These are phyloP conservation scores for Stropharia rugosoannulata DNA, from an alignment of 768 basidiomycete species.

Conservation along the genomic window DNA sequence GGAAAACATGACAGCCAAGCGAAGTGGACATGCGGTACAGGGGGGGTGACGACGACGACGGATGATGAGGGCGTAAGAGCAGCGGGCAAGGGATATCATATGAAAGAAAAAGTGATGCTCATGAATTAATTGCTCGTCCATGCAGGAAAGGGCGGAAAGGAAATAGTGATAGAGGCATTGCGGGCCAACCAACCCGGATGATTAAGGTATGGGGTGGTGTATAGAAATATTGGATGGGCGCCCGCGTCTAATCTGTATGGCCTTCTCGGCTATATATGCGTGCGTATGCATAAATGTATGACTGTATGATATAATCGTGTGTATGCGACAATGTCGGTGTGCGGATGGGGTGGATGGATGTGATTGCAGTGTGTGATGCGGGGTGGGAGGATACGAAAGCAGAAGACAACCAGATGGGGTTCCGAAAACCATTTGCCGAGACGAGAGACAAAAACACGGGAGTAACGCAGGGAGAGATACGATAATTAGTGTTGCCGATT, in stretches of 20 bases:
- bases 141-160: constrained; percentile 1
- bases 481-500: constrained; percentile 6
- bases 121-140: constrained; percentile 12
- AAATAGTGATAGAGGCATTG: constrained; percentile 7
- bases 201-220: constrained; percentile 18
- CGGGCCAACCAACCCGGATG: constrained; percentile 14
- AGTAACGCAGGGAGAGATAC: not conserved
- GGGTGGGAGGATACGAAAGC: constrained; percentile 5
- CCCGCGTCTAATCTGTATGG: constrained; percentile 22
- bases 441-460: constrained; percentile 7
- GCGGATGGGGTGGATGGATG: not conserved
- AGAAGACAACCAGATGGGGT: constrained; percentile 10
- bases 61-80: not conserved
- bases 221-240: constrained; percentile 6
- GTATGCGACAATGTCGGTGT: not conserved
- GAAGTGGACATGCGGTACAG: constrained; percentile 1
- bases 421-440: constrained; percentile 18
- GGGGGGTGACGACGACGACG: constrained; percentile 8
- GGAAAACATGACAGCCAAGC: constrained; percentile 1
- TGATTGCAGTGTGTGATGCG: constrained; percentile 2
- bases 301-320: constrained; percentile 17
- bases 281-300: constrained; percentile 14
- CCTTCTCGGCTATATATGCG: constrained; percentile 9
- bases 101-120: not conserved
- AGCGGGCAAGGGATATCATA: constrained; percentile 2